Evolutionary conservation across 2,329 filamentous ascomycete species (phyloP), one percentile per base, ranked within the genome.

Genomic region (Gyromitra esculenta): DNA sequence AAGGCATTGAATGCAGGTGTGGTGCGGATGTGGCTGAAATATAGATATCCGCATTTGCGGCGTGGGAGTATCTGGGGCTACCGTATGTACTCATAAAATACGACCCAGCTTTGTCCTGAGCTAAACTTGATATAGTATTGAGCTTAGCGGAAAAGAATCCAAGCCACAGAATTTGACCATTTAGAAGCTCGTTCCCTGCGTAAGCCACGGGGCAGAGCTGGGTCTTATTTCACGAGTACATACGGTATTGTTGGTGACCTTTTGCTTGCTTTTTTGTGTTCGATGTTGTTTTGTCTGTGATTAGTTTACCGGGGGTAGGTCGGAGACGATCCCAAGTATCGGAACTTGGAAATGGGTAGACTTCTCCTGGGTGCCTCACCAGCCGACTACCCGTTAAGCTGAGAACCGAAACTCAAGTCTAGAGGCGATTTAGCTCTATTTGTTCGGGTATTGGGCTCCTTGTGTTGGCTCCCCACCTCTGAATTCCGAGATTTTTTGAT

Each of bases 261-360:
- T 45, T 56, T 13, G 18, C 13, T 35, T 35, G 18, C 8, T 35
- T 56, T 3, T 18, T 35, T 11, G 52, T 11, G 52, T 31, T 56
- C 15, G 21, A 31, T 56, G 25, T 35, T 15, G 15, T 21, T 21
- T 52, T 31, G 3, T 56, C 11, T 25, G 25, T 56, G 21, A 56
- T 56, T 56, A 56, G 25, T 56, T 31, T 35, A 8, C 25, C 52
- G 52, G 52, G 52, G 52, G 31, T 56, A 56, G 6, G 15, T 56
- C 52, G 52, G 52, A 52, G 18, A 21, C 18, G 48, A 52, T 21
- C n/a, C 18, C 7, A 18, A 21, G 11, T 56, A 18, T 35, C 21
- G 52, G 21, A 15, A 21, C 6, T 31, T 4, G 21, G 8, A 31
- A 15, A 21, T 56, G 21, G 11, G 52, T 8, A 21, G 50, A n/a